Evolutionary conservation across 73 alveolate species (phyloP).

Genomic region (Stentor roeselii): DNA sequence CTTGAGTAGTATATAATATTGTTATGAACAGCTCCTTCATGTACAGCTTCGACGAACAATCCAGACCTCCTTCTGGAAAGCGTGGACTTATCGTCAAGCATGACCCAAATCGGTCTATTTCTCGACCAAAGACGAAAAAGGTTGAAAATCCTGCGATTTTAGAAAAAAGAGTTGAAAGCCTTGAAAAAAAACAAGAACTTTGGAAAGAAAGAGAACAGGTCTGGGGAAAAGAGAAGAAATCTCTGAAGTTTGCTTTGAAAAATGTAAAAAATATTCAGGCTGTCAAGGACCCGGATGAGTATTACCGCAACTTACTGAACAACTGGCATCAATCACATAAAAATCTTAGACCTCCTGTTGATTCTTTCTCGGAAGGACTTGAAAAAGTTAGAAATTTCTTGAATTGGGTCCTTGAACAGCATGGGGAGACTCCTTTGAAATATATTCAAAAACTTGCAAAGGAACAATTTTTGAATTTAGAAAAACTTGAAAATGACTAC

Average conservation of each 20-base stretch:
- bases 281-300: background rate
- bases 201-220: background rate
- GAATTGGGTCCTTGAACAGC: background rate
- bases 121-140: background rate
- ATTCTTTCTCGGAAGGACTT: background rate
- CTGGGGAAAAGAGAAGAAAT: background rate
- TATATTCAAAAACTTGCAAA: background rate
- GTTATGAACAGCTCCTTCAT: too few species aligned
- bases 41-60: too few species aligned
- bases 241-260: background rate
- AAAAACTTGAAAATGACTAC: background rate
- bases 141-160: background rate
- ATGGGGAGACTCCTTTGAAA: background rate
- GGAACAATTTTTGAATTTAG: background rate
- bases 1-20: too few species aligned
- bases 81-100: background rate
- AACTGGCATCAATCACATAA: background rate
- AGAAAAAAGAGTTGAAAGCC: background rate
- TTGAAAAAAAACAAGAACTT: background rate
- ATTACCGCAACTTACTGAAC: background rate
- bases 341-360: background rate
- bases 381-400: background rate
- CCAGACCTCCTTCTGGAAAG: background rate
- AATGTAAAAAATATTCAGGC: background rate
- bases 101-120: background rate